Conservation (phyloP, 257 asterid genomes). For the Penstemon davidsonii region DNA sequence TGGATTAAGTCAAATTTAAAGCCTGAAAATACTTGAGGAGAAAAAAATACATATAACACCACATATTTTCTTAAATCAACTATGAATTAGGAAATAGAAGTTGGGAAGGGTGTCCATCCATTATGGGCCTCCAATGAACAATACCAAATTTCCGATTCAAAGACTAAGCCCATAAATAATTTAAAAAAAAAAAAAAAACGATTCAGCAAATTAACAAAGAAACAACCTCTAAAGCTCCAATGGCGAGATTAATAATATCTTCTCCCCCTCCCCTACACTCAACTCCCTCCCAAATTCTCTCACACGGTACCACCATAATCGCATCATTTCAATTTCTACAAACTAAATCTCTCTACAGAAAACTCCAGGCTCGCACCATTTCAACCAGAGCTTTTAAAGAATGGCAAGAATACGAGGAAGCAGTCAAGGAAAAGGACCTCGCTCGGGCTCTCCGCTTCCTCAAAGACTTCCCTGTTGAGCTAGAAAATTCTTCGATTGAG, state of each 20-base stretch:
- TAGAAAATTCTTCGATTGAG: constrained; percentile 34
- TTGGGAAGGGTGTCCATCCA: too few species aligned
- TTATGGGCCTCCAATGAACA: too few species aligned
- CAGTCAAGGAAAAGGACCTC: constrained; percentile 85
- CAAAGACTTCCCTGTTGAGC: constrained; percentile 40
- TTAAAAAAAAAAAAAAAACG: too few species aligned
- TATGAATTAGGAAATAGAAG: too few species aligned
- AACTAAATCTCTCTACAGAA: constrained; percentile 2
- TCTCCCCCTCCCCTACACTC: constrained; percentile 13
- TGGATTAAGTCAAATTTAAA: too few species aligned
- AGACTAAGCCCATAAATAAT: too few species aligned
- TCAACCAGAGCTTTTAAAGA: constrained; percentile 59
- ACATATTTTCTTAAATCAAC: too few species aligned
- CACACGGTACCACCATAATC: background rate
- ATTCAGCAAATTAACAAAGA: too few species aligned
- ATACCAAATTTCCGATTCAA: too few species aligned
- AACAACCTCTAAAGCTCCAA: constrained; percentile 18
- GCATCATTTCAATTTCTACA: constrained; percentile 8
- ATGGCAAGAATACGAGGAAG: constrained; percentile 91
- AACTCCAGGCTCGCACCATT: constrained; percentile 2
- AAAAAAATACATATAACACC: too few species aligned
- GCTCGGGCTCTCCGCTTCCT: constrained; percentile 82
- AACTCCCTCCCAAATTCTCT: background rate
- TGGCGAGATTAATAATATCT: constrained; percentile 35
- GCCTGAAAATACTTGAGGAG: too few species aligned